Conservation (phyloP, 805 yeast species). For the Candida sanyiensis region DNA sequence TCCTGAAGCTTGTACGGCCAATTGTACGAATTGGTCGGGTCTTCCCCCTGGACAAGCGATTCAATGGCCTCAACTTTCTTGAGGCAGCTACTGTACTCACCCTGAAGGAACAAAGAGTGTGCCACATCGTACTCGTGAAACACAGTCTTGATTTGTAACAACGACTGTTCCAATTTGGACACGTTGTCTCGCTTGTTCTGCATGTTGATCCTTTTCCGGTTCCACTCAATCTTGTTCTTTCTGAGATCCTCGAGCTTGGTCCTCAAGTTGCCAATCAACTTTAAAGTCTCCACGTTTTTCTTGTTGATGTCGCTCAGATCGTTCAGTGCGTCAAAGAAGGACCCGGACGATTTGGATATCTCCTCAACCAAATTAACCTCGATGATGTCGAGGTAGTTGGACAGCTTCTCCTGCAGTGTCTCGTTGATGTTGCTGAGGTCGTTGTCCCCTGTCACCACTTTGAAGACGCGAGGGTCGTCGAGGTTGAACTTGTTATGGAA, state of each 20-base stretch:
- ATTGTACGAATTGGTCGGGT: conserved; percentile 22
- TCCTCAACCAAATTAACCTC: conserved; percentile 78
- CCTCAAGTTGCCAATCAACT: conserved; percentile 41
- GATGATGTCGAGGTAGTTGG: conserved; percentile 77
- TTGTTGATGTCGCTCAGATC: conserved; percentile 62
- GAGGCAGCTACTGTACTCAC: conserved; percentile 49
- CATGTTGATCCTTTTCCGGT: conserved; percentile 44
- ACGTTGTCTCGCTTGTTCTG: conserved; percentile 53
- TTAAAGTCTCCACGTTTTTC: conserved; percentile 47
- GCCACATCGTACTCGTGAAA: conserved; percentile 44
- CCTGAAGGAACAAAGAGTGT: conserved; percentile 37
- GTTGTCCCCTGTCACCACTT: conserved; percentile 60
- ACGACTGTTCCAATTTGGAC: conserved; percentile 54
- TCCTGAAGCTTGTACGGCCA: conserved; percentile 38
- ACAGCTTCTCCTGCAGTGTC: conserved; percentile 69
- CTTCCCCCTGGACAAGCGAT: conserved; percentile 50
- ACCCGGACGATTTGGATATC: conserved; percentile 76
- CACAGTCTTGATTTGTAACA: conserved; percentile 43
- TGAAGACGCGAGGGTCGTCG: conserved; percentile 84
- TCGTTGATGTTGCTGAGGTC: conserved; percentile 46
- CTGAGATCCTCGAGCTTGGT: conserved; percentile 42
- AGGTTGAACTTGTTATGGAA: conserved; percentile 65
- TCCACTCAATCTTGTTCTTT: conserved; percentile 42
- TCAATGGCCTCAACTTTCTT: conserved; percentile 54
- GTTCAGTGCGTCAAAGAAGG: conserved; percentile 79